Percentiles rank a stretch among this genome's conserved stretches.
phyloP scores from a whole-genome alignment of 805 yeast genomes.

The Ogataea degrootiae region DNA sequence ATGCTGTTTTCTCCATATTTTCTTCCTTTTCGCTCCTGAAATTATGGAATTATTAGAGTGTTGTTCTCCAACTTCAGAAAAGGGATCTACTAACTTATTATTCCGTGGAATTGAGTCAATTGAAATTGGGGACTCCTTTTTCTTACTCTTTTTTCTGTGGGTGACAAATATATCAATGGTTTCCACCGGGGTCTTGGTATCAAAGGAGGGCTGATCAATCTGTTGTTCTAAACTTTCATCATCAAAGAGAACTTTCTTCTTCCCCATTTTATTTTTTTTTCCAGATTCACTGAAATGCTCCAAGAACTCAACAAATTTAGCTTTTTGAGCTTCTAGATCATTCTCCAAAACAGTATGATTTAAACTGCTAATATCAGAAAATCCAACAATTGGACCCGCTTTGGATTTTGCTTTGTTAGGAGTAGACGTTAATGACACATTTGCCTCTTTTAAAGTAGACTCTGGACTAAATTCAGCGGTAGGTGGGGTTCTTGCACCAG shows the following conservation, averaged over 20 bases:
- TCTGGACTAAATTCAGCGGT: constrained; percentile 11
- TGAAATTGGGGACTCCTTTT: too few species aligned
- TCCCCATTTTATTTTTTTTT: not conserved
- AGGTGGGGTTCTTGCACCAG: constrained; percentile 19
- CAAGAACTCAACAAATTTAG: constrained; percentile 8
- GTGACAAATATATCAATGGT: not conserved
- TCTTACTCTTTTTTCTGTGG: not conserved
- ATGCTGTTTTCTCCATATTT: too few species aligned
- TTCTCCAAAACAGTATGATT: not conserved
- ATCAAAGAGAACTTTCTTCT: constrained; percentile 12
- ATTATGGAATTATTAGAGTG: too few species aligned
- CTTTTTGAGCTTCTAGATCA: not conserved
- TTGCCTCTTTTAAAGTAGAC: constrained; percentile 10
- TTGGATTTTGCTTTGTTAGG: constrained; percentile 5
- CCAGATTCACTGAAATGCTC: constrained; percentile 1
- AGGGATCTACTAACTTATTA: too few species aligned
- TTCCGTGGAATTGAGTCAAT: too few species aligned
- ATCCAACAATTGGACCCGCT: not conserved
- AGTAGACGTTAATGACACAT: constrained; percentile 15
- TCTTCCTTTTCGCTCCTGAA: too few species aligned
- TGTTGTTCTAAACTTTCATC: constrained; percentile 3
- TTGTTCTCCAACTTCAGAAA: too few species aligned
- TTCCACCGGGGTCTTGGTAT: not conserved
- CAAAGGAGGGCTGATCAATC: not conserved
- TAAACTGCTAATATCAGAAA: not conserved